Conservation (phyloP, 345 rosid species). For the Camelina hispida region DNA sequence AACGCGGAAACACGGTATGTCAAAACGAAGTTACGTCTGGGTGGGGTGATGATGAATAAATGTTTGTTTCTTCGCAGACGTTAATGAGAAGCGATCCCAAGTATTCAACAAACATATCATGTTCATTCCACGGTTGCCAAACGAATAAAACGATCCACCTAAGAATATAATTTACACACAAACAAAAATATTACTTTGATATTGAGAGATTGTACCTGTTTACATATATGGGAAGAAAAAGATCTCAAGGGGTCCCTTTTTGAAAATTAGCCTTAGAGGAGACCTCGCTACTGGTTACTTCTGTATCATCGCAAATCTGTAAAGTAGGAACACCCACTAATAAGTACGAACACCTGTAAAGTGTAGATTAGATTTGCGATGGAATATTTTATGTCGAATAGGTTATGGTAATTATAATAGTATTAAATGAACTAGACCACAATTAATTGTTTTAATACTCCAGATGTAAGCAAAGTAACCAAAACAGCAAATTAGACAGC, state of each 20-base stretch:
- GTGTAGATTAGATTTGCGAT: slow-evolving; percentile 27
- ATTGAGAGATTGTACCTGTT: not conserved
- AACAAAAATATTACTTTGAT: not conserved
- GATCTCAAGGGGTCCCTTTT: not conserved
- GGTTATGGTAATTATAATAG: not conserved
- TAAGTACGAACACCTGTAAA: slow-evolving; percentile 38
- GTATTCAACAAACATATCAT: not conserved
- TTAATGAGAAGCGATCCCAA: slow-evolving; percentile 14
- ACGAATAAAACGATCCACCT: not conserved
- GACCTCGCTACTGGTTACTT: too few species aligned
- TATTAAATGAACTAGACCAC: not conserved
- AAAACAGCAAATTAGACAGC: not conserved
- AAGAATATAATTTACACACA: not conserved
- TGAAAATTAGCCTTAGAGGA: too few species aligned
- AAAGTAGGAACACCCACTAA: slow-evolving; percentile 7
- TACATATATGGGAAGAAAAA: not conserved
- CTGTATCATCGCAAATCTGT: not conserved
- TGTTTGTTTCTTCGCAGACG: slow-evolving; percentile 2
- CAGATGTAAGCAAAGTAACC: too few species aligned
- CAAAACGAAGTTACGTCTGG: not conserved
- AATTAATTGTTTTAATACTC: not conserved
- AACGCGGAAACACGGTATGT: slow-evolving; percentile 11
- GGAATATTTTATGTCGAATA: slow-evolving; percentile 6
- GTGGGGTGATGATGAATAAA: not conserved
- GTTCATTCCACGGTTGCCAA: not conserved